phyloP scores from a whole-genome alignment of 2,329 filamentous ascomycete species.

The Simplicillium sp. region DNA sequence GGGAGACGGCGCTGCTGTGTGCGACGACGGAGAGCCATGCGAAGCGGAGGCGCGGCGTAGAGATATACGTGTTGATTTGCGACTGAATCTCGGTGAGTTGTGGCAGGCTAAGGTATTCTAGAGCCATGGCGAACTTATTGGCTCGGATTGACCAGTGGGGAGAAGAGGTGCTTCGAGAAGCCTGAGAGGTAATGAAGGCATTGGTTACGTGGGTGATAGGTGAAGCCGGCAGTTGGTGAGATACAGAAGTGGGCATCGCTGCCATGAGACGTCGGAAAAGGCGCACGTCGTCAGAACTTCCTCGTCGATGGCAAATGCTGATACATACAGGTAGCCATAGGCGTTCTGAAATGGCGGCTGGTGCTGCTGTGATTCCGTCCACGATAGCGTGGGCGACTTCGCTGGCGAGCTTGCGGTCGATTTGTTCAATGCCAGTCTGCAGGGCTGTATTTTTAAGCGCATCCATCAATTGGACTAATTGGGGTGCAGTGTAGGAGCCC shows the following conservation, averaged over 20 bases:
- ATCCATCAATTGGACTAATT: too few species aligned
- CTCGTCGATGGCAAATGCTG: constrained; percentile 6
- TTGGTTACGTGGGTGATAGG: constrained; percentile 7
- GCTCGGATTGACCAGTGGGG: constrained; percentile 9
- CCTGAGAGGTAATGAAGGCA: constrained; percentile 10
- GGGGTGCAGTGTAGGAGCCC: too few species aligned
- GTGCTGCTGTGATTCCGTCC: too few species aligned
- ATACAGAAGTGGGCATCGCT: constrained; percentile 9
- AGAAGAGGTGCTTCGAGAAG: constrained; percentile 9
- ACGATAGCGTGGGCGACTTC: too few species aligned
- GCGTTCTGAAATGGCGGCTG: constrained; percentile 2
- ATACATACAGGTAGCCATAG: constrained; percentile 11
- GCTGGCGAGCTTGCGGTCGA: too few species aligned
- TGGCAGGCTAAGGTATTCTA: too few species aligned
- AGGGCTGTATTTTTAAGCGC: too few species aligned
- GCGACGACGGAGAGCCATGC: not conserved
- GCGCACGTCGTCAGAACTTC: constrained; percentile 9
- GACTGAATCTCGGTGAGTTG: too few species aligned
- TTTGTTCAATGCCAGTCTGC: too few species aligned
- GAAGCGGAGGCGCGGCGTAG: not conserved
- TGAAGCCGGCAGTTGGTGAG: constrained; percentile 5
- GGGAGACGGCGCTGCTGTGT: too few species aligned
- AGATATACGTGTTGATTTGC: too few species aligned
- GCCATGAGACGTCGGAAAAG: constrained; percentile 10
- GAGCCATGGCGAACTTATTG: constrained; percentile 9